Percentiles rank a stretch among this genome's conserved stretches.
Conservation (phyloP, 139 green algal genomes). For the Volvox africanus region DNA sequence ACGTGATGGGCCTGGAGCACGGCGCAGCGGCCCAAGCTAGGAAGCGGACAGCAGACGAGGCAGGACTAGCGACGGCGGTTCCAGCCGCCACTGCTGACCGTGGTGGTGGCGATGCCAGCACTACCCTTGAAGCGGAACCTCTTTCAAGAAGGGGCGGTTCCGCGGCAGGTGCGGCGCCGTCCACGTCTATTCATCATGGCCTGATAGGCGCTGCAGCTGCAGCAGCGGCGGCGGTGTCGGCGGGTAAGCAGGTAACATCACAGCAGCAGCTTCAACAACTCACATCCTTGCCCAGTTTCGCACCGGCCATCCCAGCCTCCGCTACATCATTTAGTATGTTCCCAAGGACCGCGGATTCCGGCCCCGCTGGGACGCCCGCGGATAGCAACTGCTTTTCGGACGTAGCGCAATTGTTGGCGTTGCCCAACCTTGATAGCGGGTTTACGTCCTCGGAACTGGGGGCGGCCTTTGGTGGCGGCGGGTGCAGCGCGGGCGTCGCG, state of each 20-base stretch:
- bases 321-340: background rate
- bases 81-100: background rate
- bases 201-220: background rate
- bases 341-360: background rate
- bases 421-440: conserved; percentile 4
- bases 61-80: background rate
- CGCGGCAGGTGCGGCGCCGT: background rate
- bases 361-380: background rate
- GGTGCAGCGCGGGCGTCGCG: background rate
- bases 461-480: background rate
- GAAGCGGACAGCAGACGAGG: conserved; percentile 24
- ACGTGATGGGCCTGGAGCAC: background rate
- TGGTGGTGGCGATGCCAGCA: background rate
- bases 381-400: conserved; percentile 25
- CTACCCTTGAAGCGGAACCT: background rate
- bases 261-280: background rate
- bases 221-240: too few relatives aligned
- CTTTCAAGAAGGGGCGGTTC: background rate
- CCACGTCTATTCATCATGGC: background rate
- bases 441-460: background rate
- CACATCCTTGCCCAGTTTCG: background rate
- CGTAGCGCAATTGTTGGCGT: background rate
- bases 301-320: background rate
- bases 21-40: background rate
- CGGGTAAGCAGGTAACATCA: background rate